phyloP scores from a whole-genome alignment of 768 basidiomycete genomes.

The Brasilioporus rufonigricans region DNA sequence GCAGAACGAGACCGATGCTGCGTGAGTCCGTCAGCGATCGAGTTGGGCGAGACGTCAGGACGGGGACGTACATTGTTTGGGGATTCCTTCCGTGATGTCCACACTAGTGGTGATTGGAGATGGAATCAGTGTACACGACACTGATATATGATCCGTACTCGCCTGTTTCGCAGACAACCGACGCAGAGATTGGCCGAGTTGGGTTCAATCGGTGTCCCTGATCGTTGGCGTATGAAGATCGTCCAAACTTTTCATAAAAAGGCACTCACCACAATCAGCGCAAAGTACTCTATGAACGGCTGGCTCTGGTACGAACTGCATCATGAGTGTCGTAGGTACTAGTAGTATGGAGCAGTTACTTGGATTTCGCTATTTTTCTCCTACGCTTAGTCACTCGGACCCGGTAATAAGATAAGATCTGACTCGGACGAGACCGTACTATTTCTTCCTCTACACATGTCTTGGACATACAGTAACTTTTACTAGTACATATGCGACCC shows the following conservation, averaged over 20 bases:
- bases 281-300: constrained; percentile 82
- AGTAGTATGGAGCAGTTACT: no score
- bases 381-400: not conserved
- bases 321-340: constrained; percentile 28
- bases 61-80: constrained; percentile 73
- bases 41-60: not conserved
- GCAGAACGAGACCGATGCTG: constrained; percentile 90
- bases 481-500: no score
- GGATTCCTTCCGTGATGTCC: constrained; percentile 98
- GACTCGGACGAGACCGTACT: no score
- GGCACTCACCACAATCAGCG: constrained; percentile 75
- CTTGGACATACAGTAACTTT: no score
- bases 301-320: constrained; percentile 79
- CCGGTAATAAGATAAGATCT: not conserved
- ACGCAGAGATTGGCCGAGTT: constrained; percentile 94
- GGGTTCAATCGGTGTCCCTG: constrained; percentile 83
- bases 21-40: constrained; percentile 4
- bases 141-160: constrained; percentile 27
- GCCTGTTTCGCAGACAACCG: constrained; percentile 85
- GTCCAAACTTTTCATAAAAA: not conserved
- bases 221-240: constrained; percentile 6
- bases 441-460: no score
- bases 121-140: not conserved
- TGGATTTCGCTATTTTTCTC: not conserved
- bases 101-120: constrained; percentile 46